These are phyloP conservation scores for Kluyveromyces lactis DNA, from an alignment of 805 yeast species.

Conservation along the genomic window DNA sequence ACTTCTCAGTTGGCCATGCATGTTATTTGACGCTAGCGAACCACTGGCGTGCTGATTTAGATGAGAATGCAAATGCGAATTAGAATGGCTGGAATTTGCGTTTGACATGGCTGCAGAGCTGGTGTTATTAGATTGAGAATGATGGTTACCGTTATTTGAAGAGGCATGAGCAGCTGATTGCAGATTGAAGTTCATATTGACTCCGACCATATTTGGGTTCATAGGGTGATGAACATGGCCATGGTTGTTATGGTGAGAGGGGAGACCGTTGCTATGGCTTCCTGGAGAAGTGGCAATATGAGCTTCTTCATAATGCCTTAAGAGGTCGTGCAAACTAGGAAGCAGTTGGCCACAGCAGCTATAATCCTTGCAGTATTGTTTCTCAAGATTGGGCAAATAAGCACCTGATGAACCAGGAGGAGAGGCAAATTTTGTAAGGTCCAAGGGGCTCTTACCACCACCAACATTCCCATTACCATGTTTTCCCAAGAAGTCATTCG, in stretches of 20 bases:
- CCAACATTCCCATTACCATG: not conserved
- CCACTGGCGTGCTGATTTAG: not conserved
- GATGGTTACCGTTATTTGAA: not conserved
- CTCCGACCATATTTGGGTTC: slow-evolving; percentile 2
- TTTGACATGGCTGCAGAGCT: no score
- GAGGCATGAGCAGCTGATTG: not conserved
- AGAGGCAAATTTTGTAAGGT: slow-evolving; percentile 28
- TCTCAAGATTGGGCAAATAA: slow-evolving; percentile 87
- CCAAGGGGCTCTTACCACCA: slow-evolving; percentile 1
- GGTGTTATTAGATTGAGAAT: no score
- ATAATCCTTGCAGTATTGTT: slow-evolving; percentile 94
- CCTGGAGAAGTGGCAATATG: slow-evolving; percentile 68
- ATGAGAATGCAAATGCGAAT: slow-evolving; percentile 2
- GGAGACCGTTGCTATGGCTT: slow-evolving; percentile 1
- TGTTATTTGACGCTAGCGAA: not conserved
- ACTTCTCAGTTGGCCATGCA: not conserved
- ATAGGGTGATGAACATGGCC: not conserved
- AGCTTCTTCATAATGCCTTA: slow-evolving; percentile 93
- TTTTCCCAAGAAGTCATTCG: not conserved
- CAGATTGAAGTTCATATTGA: slow-evolving; percentile 1
- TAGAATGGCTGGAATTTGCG: not conserved
- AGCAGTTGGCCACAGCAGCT: slow-evolving; percentile 89
- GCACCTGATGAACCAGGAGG: slow-evolving; percentile 60
- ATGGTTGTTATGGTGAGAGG: not conserved
- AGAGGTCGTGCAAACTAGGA: slow-evolving; percentile 88